These are phyloP conservation scores for Lachnellula suecica DNA, from an alignment of 2,329 filamentous ascomycete genomes.

Conservation along the genomic window DNA sequence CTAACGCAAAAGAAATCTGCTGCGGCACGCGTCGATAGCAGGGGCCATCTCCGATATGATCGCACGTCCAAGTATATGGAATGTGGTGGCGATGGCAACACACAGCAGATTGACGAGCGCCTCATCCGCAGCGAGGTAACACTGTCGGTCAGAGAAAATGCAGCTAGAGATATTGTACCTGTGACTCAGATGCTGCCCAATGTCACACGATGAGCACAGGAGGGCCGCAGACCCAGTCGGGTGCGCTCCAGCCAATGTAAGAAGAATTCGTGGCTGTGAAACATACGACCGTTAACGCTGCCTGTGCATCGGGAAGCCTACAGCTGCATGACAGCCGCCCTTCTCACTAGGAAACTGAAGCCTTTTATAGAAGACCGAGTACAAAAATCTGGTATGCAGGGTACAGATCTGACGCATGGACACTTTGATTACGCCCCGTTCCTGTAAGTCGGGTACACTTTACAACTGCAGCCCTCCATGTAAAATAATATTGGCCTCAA, in stretches of 20 bases:
- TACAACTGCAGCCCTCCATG: neutral
- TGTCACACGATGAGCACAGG: constrained; percentile 5
- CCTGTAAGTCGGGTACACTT: neutral
- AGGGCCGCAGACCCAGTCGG: neutral
- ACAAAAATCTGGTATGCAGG: neutral
- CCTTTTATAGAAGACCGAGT: neutral
- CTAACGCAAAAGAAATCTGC: constrained; percentile 6
- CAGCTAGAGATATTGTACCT: neutral
- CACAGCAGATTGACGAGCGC: constrained; percentile 14
- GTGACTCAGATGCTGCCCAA: constrained; percentile 13
- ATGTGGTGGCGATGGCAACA: neutral
- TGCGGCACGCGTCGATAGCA: neutral
- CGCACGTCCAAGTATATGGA: constrained; percentile 1
- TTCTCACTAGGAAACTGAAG: neutral
- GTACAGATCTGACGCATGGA: constrained; percentile 4
- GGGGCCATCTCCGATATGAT: too few species aligned
- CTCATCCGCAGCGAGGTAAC: constrained; percentile 3
- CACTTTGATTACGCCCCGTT: neutral
- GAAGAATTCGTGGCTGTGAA: constrained; percentile 19
- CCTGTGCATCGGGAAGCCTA: constrained; percentile 3
- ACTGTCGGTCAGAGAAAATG: neutral
- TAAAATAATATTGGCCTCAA: neutral
- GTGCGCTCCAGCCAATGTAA: constrained; percentile 14
- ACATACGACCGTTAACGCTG: constrained; percentile 2
- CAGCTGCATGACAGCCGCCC: neutral